Evolutionary conservation across 768 basidiomycete genomes (phyloP), one percentile per base, ranked within the genome.

Genomic region (Cubamyces lactineus): DNA sequence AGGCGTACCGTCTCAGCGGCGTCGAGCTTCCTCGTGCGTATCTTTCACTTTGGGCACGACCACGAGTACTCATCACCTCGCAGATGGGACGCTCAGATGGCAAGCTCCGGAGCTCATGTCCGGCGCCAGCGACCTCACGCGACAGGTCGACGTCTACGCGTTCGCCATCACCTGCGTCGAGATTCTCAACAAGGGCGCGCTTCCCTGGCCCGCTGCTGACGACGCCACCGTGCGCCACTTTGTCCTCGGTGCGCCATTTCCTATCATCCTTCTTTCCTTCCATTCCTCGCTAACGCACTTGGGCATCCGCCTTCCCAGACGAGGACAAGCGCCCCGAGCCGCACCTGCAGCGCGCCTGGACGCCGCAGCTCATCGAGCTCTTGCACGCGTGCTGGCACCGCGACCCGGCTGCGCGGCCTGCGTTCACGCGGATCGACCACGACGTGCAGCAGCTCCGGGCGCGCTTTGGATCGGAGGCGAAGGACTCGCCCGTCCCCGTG

Each of bases 1-100:
- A 93, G 70, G 85, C 83, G 4, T 86, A 79, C 66, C 79, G 83
- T 34, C 76, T 89, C 2, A 88, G 84, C 57, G 85, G 84, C 11
- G 76, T 76, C 26, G 66, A 70, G 5, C 42, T 68, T 6, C 72
- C 73, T 19, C 74, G 75, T 74, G 61, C 6, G 73, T 70, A 28
- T 1, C 24, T 12, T 9, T 7, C 11, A 13, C 16, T 42, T 17
- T 41, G 12, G 34, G 52, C 15, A 23, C 28, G 34, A 24, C 16
- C 4, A 16, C 12, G 41, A 9, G 5, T 53, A 23, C 53, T 45
- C 12, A 39, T 30, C 40, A 6, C 21, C 48, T 26, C 54, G 3
- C 56, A 87, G 85, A 80, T 67, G 92, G 86, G 1, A 87, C 86
- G 0, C 61, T 79, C 41, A 68, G 78, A 2, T 81, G 79, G 79